Percentiles rank a stretch among this genome's conserved stretches.
These are phyloP conservation scores for Dryas integrifolia DNA, from an alignment of 331 rosid species.

Conservation along the genomic window DNA sequence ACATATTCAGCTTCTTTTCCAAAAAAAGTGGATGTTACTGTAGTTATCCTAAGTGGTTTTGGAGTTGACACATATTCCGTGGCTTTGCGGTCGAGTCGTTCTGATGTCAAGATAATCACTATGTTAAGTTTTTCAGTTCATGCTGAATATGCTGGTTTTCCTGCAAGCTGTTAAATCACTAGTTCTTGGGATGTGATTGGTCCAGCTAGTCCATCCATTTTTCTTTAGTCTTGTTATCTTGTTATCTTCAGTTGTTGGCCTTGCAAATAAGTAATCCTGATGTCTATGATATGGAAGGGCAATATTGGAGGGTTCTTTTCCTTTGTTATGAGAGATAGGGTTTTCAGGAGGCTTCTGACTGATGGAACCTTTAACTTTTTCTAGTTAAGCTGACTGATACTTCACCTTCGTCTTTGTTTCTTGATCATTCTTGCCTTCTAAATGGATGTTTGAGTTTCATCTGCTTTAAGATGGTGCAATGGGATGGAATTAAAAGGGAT, in stretches of 20 bases:
- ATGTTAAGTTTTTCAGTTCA: slow-evolving; percentile 20
- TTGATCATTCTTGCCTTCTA: slow-evolving; percentile 29
- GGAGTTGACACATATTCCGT: slow-evolving; percentile 25
- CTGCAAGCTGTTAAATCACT: slow-evolving; percentile 27
- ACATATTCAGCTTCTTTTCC: slow-evolving; percentile 7
- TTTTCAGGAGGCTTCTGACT: slow-evolving; percentile 8
- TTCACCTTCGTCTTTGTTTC: slow-evolving; percentile 25
- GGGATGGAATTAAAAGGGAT: slow-evolving; percentile 22
- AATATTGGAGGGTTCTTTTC: slow-evolving; percentile 21
- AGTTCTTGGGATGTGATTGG: slow-evolving; percentile 27
- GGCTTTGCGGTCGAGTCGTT: slow-evolving; percentile 24
- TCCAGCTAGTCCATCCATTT: slow-evolving; percentile 25
- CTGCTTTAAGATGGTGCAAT: background rate
- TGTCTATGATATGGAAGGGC: slow-evolving; percentile 21
- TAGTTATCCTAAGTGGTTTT: slow-evolving; percentile 5
- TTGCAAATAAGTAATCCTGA: slow-evolving; percentile 14
- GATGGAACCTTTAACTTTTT: slow-evolving; percentile 24
- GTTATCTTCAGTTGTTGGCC: slow-evolving; percentile 24
- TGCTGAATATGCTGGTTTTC: slow-evolving; percentile 29
- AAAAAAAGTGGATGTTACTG: no score
- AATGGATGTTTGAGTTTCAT: slow-evolving; percentile 24
- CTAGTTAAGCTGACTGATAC: slow-evolving; percentile 25
- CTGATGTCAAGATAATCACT: slow-evolving; percentile 20
- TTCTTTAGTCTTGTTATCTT: slow-evolving; percentile 14
- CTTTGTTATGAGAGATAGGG: slow-evolving; percentile 16